These are phyloP conservation scores for Medicago arabica DNA, from an alignment of 306 rosid genomes.

Conservation along the genomic window DNA sequence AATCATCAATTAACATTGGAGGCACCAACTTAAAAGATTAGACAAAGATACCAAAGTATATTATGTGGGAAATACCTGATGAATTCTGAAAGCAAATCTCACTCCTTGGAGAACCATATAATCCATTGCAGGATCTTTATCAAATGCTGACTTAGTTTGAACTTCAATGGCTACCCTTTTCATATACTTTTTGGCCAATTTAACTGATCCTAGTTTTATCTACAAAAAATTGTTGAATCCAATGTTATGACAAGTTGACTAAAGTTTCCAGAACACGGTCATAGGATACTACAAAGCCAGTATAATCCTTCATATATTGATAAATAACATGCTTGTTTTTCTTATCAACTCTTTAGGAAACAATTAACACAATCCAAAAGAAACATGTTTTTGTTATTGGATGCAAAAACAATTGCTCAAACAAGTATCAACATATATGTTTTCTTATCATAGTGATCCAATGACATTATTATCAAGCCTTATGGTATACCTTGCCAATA, in stretches of 20 bases:
- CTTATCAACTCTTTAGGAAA: too few relatives aligned
- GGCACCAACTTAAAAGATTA: neutral
- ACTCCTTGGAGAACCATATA: conserved; percentile 99
- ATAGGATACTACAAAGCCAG: neutral
- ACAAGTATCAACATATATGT: too few relatives aligned
- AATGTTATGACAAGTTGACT: conserved; percentile 20
- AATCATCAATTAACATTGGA: neutral
- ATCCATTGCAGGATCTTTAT: conserved; percentile 98
- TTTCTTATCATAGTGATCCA: neutral
- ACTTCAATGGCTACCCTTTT: conserved; percentile 96
- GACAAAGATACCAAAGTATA: conserved; percentile 3
- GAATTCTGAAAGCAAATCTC: conserved; percentile 97
- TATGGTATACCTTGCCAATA: conserved; percentile 72
- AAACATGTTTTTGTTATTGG: too few relatives aligned
- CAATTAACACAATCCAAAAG: too few relatives aligned
- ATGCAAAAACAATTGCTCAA: too few relatives aligned
- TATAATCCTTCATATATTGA: conserved; percentile 19
- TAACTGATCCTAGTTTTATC: conserved; percentile 91
- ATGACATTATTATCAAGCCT: neutral
- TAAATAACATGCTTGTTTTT: too few relatives aligned
- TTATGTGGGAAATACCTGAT: conserved; percentile 65
- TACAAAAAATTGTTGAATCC: conserved; percentile 47
- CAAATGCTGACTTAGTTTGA: conserved; percentile 80
- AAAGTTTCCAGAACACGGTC: neutral
- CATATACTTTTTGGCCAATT: conserved; percentile 89